These are phyloP conservation scores for Gastrolobium villosum DNA, from an alignment of 306 rosid species.

Conservation along the genomic window DNA sequence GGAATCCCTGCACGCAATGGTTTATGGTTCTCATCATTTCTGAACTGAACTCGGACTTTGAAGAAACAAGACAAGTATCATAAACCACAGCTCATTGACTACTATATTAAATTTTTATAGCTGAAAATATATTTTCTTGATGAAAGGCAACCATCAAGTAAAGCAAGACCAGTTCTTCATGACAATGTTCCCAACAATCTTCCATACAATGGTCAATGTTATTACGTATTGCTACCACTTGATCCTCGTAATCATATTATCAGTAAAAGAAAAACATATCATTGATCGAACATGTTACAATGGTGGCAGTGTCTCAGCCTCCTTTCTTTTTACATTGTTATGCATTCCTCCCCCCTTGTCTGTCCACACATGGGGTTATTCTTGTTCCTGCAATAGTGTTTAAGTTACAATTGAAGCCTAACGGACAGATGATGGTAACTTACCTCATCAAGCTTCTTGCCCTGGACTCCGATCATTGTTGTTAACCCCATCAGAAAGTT, in stretches of 20 bases:
- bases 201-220: conserved; percentile 34
- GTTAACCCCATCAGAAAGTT: conserved; percentile 81
- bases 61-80: conserved; percentile 28
- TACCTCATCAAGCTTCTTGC: conserved; percentile 67
- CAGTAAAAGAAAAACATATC: conserved; percentile 28
- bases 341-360: conserved; percentile 34
- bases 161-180: conserved; percentile 34
- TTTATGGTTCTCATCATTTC: conserved; percentile 39
- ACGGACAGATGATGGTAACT: conserved; percentile 36
- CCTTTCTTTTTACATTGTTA: conserved; percentile 45
- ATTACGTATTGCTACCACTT: conserved; percentile 38
- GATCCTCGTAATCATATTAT: conserved; percentile 23
- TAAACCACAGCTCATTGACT: conserved; percentile 12
- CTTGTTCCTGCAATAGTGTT: conserved; percentile 39
- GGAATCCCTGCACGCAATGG: conserved; percentile 41
- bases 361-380: conserved; percentile 5
- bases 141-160: conserved; percentile 31
- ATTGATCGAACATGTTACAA: conserved; percentile 43
- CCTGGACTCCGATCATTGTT: conserved; percentile 75
- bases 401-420: conserved; percentile 39
- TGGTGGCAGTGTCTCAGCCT: conserved; percentile 38
- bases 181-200: conserved; percentile 35
- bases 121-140: conserved; percentile 3
- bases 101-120: background rate
- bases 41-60: conserved; percentile 20